phyloP scores from a whole-genome alignment of 306 rosid species.

The Spatholobus suberectus region DNA sequence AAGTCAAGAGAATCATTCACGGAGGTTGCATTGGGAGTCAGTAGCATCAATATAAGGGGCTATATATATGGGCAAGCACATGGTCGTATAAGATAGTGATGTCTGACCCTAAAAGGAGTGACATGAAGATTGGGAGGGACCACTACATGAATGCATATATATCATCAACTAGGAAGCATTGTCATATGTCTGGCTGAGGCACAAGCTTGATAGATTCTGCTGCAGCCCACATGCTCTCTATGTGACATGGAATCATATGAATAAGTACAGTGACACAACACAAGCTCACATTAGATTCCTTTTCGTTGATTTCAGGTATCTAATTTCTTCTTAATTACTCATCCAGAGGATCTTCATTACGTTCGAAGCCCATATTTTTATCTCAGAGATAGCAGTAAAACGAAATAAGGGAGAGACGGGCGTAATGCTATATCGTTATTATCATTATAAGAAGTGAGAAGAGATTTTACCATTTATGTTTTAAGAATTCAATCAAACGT shows the following conservation, averaged over 20 bases:
- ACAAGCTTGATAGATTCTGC: slow-evolving; percentile 24
- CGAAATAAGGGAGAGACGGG: not conserved
- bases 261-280: slow-evolving; percentile 6
- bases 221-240: slow-evolving; percentile 28
- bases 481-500: not conserved
- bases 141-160: not conserved
- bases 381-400: not conserved
- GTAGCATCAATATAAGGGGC: not conserved
- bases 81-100: slow-evolving; percentile 41
- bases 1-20: not conserved
- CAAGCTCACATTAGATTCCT: slow-evolving; percentile 13
- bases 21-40: no score
- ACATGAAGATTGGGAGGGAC: slow-evolving; percentile 28
- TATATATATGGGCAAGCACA: slow-evolving; percentile 38
- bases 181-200: not conserved
- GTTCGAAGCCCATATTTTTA: not conserved
- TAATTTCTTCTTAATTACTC: not conserved
- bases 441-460: no score
- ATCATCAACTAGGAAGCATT: not conserved
- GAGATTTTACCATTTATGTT: no score
- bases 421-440: not conserved
- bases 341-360: not conserved
- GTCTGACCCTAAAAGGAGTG: slow-evolving; percentile 36
- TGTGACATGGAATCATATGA: slow-evolving; percentile 11
- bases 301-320: not conserved